phyloP scores from a whole-genome alignment of 805 yeast genomes.

The Millerozyma miso region DNA sequence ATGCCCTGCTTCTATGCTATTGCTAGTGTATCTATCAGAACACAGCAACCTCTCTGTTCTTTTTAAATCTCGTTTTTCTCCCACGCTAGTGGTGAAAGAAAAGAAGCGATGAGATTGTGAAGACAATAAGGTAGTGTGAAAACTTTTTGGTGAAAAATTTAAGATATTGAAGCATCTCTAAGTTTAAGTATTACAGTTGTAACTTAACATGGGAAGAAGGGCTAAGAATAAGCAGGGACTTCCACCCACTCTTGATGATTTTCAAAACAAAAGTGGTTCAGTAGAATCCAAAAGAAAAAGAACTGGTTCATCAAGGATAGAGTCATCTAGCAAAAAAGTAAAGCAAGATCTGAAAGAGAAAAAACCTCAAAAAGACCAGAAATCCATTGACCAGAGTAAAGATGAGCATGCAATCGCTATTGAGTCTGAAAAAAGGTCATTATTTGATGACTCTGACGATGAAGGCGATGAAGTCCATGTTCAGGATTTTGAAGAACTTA shows the following conservation, averaged over 20 bases:
- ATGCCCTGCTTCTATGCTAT: too few relatives aligned
- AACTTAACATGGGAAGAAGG: conserved; percentile 75
- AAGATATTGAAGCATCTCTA: conserved; percentile 7
- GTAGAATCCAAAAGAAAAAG: conserved; percentile 36
- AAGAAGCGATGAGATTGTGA: conserved; percentile 1
- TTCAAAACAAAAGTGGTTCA: conserved; percentile 44
- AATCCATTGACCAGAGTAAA: conserved; percentile 16
- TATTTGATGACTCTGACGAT: conserved; percentile 72
- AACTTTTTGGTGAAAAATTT: conserved; percentile 6
- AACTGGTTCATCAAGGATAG: conserved; percentile 10
- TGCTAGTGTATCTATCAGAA: too few relatives aligned
- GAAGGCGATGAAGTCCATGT: conserved; percentile 49
- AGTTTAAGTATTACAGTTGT: conserved; percentile 2
- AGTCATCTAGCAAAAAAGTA: conserved; percentile 11
- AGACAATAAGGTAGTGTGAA: neutral
- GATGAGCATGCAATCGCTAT: conserved; percentile 32
- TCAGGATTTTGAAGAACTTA: conserved; percentile 29
- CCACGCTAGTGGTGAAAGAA: too few relatives aligned
- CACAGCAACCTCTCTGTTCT: too few relatives aligned
- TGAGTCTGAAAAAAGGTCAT: conserved; percentile 66
- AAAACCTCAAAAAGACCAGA: neutral
- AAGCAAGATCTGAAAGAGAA: conserved; percentile 7
- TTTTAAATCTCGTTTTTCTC: too few relatives aligned
- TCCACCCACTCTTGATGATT: conserved; percentile 87
- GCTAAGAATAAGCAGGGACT: conserved; percentile 88